Percentiles rank a stretch among this genome's conserved stretches.
Conservation (phyloP, 306 rosid species). For the Canavalia gladiata region DNA sequence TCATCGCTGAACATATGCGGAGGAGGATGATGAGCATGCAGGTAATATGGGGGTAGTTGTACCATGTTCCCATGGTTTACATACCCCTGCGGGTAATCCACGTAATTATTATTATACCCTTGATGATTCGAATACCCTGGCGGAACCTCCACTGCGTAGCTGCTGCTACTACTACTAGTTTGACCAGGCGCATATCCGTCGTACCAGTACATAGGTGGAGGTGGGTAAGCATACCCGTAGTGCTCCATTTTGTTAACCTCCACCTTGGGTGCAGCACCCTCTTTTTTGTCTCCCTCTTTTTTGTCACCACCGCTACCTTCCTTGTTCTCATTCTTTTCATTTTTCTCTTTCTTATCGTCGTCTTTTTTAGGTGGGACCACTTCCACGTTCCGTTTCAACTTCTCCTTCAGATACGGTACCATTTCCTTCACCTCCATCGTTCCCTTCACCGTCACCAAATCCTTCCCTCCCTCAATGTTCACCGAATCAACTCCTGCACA, state of each 20-base stretch:
- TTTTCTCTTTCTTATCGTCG: conserved; percentile 50
- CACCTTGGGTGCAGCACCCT: conserved; percentile 50
- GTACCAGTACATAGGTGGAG: conserved; percentile 52
- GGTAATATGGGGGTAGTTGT: conserved; percentile 33
- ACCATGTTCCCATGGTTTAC: conserved; percentile 49
- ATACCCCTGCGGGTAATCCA: conserved; percentile 36
- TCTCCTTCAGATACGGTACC: conserved; percentile 58
- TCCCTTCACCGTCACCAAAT: conserved; percentile 77
- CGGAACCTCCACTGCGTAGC: conserved; percentile 44
- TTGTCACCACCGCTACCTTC: conserved; percentile 44
- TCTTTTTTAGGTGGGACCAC: conserved; percentile 72
- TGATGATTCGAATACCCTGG: conserved; percentile 13
- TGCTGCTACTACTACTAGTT: conserved; percentile 34
- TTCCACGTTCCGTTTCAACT: conserved; percentile 70
- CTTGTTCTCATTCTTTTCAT: conserved; percentile 49
- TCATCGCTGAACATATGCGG: conserved; percentile 82
- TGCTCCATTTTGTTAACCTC: conserved; percentile 74
- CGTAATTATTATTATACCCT: conserved; percentile 46
- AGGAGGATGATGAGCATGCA: conserved; percentile 50
- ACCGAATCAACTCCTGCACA: conserved; percentile 77
- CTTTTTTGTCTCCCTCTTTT: conserved; percentile 39
- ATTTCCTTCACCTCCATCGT: conserved; percentile 65
- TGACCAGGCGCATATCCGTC: conserved; percentile 69
- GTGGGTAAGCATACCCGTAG: conserved; percentile 58
- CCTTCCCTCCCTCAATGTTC: conserved; percentile 61